Evolutionary conservation across 2,329 filamentous ascomycete genomes (phyloP), one percentile per base, ranked within the genome.

Genomic region (Sphaerulina vaccinii): DNA sequence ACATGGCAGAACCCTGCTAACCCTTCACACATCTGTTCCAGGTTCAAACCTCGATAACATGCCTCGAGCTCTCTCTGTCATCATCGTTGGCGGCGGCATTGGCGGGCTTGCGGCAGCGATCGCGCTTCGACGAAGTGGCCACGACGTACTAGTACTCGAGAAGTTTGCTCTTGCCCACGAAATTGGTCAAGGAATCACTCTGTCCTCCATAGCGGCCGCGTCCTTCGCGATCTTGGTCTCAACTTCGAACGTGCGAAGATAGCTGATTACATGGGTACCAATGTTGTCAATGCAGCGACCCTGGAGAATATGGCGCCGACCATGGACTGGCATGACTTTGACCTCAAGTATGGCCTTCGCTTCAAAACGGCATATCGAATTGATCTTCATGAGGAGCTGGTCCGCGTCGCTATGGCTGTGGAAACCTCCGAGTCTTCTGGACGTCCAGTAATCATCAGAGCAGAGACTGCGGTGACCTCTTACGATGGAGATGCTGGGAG

Each of bases 281-380:
- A 23, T 68, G 64, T 0, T 73, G 74, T 49, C 65, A 68, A 9
- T 67, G 74, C 6, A 67, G 62, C 44, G 65, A 65, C 24, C 53
- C 57, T 1, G 67, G 68, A n/a, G 68, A 52, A 67, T 46, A 65
- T 67, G 7, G 65, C 65, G 3, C 64, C 68, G 15, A 67, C 74
- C 16, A 49, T 49, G 8, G 56, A 62, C 2, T 56, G 65, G 60
- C 16, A 58, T 54, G 6, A 59, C n/a, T n/a, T n/a, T n/a, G n/a
- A n/a, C n/a, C n/a, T n/a, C 1, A 51, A 64, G 22, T 73, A 71
- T 50, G 72, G 69, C 3, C 71, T 69, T 7, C 67, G 73, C 45
- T 63, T 71, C 7, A 66, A 74, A 42, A 62, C 74, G 36, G 74
- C 72, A 50, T 72, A 75, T 52, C 64, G 72, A 16, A 70, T 72